These are phyloP conservation scores for Yamadazyma sp. DNA, from an alignment of 1,139 yeast genomes.

Conservation along the genomic window DNA sequence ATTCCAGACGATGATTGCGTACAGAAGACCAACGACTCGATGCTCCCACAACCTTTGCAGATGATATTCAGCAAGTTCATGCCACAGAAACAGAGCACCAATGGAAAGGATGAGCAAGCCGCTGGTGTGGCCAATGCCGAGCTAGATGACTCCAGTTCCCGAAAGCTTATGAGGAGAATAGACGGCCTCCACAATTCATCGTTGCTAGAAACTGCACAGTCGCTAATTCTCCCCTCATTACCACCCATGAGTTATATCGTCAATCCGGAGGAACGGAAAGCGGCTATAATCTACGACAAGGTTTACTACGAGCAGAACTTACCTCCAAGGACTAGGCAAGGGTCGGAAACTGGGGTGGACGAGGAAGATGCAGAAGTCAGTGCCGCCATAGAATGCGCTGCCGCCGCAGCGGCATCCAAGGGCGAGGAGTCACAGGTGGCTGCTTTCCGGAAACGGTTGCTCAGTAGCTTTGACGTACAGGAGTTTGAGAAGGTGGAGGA, in stretches of 20 bases:
- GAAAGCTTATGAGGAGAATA: conserved; percentile 12
- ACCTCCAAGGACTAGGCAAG: conserved; percentile 9
- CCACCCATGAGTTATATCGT: conserved; percentile 72
- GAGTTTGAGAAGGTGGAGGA: conserved; percentile 59
- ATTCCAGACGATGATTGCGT: conserved; percentile 20
- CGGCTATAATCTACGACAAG: conserved; percentile 43
- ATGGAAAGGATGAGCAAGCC: conserved; percentile 15
- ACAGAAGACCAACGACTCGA: conserved; percentile 17
- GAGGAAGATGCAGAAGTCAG: not conserved
- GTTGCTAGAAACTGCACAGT: conserved; percentile 78
- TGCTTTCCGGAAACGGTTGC: conserved; percentile 16
- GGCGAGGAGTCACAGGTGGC: conserved; percentile 4
- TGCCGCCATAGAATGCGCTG: not conserved
- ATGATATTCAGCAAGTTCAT: conserved; percentile 45
- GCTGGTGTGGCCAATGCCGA: conserved; percentile 3
- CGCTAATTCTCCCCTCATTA: conserved; percentile 80
- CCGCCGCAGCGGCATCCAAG: not conserved
- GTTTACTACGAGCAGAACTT: conserved; percentile 37
- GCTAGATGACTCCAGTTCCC: conserved; percentile 6
- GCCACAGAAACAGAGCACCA: conserved; percentile 41
- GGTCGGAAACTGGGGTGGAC: not conserved
- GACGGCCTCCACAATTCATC: conserved; percentile 64
- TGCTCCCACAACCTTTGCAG: conserved; percentile 41
- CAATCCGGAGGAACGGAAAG: conserved; percentile 50
- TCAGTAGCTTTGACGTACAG: conserved; percentile 23